These are phyloP conservation scores for Aphanomyces invadans DNA, from an alignment of 352 stramenopile genomes.

Conservation along the genomic window DNA sequence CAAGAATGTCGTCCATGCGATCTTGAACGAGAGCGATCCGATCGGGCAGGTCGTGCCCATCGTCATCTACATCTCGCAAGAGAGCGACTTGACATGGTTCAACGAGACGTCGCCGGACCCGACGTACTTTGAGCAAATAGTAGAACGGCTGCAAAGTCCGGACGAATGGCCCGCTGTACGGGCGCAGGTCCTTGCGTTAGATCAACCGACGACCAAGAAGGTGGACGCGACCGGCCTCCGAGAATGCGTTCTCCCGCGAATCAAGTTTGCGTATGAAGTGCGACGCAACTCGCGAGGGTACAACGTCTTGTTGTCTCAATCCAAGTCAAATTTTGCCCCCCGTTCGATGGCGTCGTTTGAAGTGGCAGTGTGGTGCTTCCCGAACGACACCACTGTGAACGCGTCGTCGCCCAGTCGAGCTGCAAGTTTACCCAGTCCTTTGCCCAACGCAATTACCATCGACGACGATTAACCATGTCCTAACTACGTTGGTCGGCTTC, in stretches of 20 bases:
- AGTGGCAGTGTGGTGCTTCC: neutral
- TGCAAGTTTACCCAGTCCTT: neutral
- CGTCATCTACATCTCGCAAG: slow-evolving; percentile 6
- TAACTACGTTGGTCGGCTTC: neutral
- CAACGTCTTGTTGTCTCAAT: neutral
- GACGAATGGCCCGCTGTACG: neutral
- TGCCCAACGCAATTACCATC: neutral
- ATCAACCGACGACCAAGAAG: slow-evolving; percentile 5
- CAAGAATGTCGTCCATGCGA: slow-evolving; percentile 8
- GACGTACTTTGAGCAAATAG: slow-evolving; percentile 10
- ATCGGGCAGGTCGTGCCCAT: slow-evolving; percentile 4
- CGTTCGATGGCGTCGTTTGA: slow-evolving; percentile 6
- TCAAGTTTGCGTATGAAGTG: slow-evolving; percentile 20
- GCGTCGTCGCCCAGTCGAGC: neutral
- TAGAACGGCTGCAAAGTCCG: neutral
- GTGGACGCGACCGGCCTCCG: neutral
- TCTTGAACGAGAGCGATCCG: neutral
- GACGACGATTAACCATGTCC: neutral
- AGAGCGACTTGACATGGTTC: slow-evolving; percentile 3
- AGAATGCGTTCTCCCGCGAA: neutral
- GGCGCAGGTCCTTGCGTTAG: neutral
- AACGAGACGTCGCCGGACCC: neutral
- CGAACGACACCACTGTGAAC: neutral
- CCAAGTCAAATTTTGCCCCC: neutral
- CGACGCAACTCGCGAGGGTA: neutral